These are phyloP conservation scores for Teratosphaeria destructans DNA, from an alignment of 2,329 filamentous ascomycete genomes.

Conservation along the genomic window DNA sequence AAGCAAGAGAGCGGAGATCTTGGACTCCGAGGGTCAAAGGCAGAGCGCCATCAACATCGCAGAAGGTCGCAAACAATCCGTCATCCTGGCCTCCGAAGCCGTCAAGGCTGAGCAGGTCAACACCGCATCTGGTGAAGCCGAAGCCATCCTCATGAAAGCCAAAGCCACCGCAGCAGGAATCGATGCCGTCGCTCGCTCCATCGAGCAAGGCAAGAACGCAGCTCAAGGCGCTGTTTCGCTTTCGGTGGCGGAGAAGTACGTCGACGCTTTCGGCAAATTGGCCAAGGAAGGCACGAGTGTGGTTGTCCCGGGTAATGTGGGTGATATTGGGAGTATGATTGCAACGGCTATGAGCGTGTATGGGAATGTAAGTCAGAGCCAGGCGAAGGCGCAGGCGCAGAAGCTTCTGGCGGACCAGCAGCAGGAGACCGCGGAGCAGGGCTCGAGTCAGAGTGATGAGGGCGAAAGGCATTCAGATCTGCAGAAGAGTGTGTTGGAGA, in stretches of 20 bases:
- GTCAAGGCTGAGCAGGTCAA: constrained; percentile 87
- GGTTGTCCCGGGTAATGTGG: constrained; percentile 92
- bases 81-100: constrained; percentile 91
- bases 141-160: constrained; percentile 82
- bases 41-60: constrained; percentile 98
- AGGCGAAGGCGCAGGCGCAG: constrained; percentile 45
- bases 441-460: constrained; percentile 1
- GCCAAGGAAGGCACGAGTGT: constrained; percentile 93
- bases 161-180: constrained; percentile 79
- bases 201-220: constrained; percentile 59
- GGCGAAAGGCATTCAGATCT: constrained; percentile 19
- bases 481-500: constrained; percentile 29
- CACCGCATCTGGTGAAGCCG: constrained; percentile 79
- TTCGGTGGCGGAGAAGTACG: constrained; percentile 92
- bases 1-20: constrained; percentile 92
- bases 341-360: constrained; percentile 92
- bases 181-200: constrained; percentile 66
- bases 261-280: constrained; percentile 84
- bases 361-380: constrained; percentile 78
- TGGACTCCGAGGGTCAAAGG: constrained; percentile 92
- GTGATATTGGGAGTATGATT: constrained; percentile 94
- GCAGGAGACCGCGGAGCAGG: neutral
- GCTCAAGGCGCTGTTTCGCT: constrained; percentile 80
- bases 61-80: constrained; percentile 92
- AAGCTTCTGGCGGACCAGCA: constrained; percentile 3